phyloP scores from a whole-genome alignment of 768 basidiomycete genomes.

The Rhodotorula sphaerocarpa region DNA sequence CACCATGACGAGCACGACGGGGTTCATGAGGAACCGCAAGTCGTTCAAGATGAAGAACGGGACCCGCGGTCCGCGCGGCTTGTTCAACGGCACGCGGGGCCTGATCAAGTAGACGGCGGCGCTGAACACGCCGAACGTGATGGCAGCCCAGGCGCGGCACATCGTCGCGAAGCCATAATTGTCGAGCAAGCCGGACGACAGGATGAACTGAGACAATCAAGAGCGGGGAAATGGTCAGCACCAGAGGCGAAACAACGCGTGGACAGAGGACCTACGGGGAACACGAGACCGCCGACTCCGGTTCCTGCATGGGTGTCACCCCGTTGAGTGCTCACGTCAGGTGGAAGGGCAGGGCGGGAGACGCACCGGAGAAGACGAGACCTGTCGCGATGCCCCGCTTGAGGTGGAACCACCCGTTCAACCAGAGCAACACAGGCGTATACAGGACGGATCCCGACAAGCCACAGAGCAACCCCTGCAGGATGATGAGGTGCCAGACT shows the following conservation, averaged over 20 bases:
- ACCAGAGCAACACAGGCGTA: slow-evolving; percentile 21
- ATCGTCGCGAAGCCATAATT: slow-evolving; percentile 25
- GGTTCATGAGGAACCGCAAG: slow-evolving; percentile 6
- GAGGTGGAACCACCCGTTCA: slow-evolving; percentile 6
- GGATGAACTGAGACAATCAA: too few species aligned
- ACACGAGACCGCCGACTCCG: slow-evolving; percentile 19
- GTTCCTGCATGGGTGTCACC: too few species aligned
- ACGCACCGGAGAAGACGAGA: slow-evolving; percentile 14
- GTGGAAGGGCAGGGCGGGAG: too few species aligned
- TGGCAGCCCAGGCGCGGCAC: slow-evolving; percentile 27
- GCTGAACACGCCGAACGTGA: slow-evolving; percentile 3
- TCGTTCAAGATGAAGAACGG: slow-evolving; percentile 11
- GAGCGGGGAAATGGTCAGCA: too few species aligned
- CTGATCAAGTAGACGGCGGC: background rate
- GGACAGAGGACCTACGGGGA: too few species aligned
- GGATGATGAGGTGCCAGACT: slow-evolving; percentile 28
- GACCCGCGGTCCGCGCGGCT: background rate
- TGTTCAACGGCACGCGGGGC: slow-evolving; percentile 17
- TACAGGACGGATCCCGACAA: slow-evolving; percentile 12
- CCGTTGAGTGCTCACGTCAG: too few species aligned
- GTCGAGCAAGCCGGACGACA: slow-evolving; percentile 7
- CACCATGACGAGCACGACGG: slow-evolving; percentile 29
- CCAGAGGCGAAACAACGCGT: too few species aligned
- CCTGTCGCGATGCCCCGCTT: slow-evolving; percentile 9
- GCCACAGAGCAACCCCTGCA: slow-evolving; percentile 25